These are phyloP conservation scores for Talaromyces verruculosus DNA, from an alignment of 2,329 filamentous ascomycete genomes.

Conservation along the genomic window DNA sequence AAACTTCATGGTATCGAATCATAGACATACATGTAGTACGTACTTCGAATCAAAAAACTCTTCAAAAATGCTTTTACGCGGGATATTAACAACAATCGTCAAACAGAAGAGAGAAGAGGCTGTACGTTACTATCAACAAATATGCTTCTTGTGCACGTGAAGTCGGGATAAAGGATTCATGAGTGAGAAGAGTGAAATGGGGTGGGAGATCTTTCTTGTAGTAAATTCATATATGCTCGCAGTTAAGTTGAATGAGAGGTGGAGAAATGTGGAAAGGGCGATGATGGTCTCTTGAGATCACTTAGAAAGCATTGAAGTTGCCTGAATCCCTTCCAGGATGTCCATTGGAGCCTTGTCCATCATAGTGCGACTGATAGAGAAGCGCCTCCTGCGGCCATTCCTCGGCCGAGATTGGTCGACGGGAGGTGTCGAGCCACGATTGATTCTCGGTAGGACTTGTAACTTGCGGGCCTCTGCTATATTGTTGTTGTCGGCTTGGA, in stretches of 20 bases:
- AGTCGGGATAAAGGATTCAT: not conserved
- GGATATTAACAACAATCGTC: not conserved
- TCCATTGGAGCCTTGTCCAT: slow-evolving; percentile 4
- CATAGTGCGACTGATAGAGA: slow-evolving; percentile 35
- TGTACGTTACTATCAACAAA: slow-evolving; percentile 1
- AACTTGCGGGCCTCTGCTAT: slow-evolving; percentile 25
- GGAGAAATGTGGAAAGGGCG: not conserved
- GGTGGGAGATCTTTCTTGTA: not conserved
- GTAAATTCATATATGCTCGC: not conserved
- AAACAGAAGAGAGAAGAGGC: not conserved
- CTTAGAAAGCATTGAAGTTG: slow-evolving; percentile 7
- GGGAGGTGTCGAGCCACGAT: slow-evolving; percentile 19
- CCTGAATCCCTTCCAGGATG: not conserved
- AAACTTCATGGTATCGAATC: not conserved
- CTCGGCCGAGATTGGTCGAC: slow-evolving; percentile 21
- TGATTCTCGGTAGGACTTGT: slow-evolving; percentile 21
- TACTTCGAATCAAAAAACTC: not conserved
- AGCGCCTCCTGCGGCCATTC: slow-evolving; percentile 46
- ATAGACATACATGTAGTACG: slow-evolving; percentile 5
- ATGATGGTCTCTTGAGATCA: not conserved
- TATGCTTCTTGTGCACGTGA: not conserved
- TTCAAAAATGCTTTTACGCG: slow-evolving; percentile 6
- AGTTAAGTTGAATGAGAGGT: not conserved
- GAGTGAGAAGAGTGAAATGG: not conserved
- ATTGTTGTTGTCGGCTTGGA: slow-evolving; percentile 33